Percentiles rank a stretch among this genome's conserved stretches.
phyloP scores from a whole-genome alignment of 345 rosid species.

The Tarenaya hassleriana region DNA sequence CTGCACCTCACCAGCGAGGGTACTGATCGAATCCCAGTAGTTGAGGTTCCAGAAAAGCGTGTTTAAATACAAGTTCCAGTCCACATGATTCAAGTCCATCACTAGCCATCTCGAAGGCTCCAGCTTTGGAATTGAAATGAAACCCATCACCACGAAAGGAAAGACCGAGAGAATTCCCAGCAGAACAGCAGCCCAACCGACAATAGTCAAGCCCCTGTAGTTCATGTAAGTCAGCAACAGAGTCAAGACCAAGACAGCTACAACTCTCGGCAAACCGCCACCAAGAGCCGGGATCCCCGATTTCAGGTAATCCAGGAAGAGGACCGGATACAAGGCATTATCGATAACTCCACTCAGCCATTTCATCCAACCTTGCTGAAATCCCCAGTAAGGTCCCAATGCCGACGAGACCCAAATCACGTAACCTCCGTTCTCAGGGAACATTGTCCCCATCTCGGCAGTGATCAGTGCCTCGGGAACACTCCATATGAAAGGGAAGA shows the following conservation, averaged over 20 bases:
- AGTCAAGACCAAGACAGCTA: slow-evolving; percentile 36
- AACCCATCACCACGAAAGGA: slow-evolving; percentile 53
- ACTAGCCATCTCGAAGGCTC: slow-evolving; percentile 52
- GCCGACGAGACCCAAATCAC: slow-evolving; percentile 62
- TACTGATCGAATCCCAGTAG: slow-evolving; percentile 60
- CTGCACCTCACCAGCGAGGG: slow-evolving; percentile 56
- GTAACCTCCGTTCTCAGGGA: slow-evolving; percentile 62
- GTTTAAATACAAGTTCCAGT: slow-evolving; percentile 55
- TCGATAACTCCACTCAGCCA: slow-evolving; percentile 65
- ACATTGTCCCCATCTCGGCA: slow-evolving; percentile 66
- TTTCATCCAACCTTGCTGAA: slow-evolving; percentile 70
- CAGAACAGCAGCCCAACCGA: slow-evolving; percentile 48
- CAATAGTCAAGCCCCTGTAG: slow-evolving; percentile 53
- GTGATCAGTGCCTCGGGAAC: slow-evolving; percentile 58
- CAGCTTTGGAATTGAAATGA: slow-evolving; percentile 42
- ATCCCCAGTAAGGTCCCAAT: slow-evolving; percentile 57
- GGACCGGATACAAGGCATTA: slow-evolving; percentile 51
- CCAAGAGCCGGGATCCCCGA: slow-evolving; percentile 43
- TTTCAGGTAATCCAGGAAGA: slow-evolving; percentile 52
- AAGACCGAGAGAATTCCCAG: slow-evolving; percentile 50
- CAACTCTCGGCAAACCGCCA: slow-evolving; percentile 37
- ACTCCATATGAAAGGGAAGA: slow-evolving; percentile 61
- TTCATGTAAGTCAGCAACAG: slow-evolving; percentile 44
- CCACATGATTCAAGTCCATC: slow-evolving; percentile 31
- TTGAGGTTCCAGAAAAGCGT: slow-evolving; percentile 59